phyloP scores from a whole-genome alignment of 352 stramenopile species.

The Globisporangium echinulatum region DNA sequence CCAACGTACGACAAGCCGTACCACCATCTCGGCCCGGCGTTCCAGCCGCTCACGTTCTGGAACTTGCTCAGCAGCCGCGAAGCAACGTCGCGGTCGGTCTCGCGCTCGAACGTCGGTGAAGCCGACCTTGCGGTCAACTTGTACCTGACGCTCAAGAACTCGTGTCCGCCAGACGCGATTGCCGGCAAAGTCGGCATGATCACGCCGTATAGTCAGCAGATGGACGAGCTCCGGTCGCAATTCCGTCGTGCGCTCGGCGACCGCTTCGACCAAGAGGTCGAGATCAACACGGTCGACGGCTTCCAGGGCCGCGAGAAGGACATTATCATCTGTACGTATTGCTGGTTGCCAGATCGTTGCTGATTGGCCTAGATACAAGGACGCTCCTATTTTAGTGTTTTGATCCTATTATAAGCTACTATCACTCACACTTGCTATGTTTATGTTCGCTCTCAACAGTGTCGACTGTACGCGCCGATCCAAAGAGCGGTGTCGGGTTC shows the following conservation, averaged over 20 bases:
- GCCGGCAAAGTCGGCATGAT: conserved; percentile 85
- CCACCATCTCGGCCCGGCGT: conserved; percentile 64
- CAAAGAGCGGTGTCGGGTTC: conserved; percentile 77
- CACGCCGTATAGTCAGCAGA: conserved; percentile 87
- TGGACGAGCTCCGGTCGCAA: conserved; percentile 68
- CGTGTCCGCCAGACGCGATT: conserved; percentile 68
- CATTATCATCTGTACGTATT: conserved; percentile 83
- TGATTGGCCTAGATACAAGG: too few species aligned
- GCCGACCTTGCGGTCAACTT: conserved; percentile 82
- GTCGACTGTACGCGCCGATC: conserved; percentile 81
- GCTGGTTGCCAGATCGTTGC: not conserved
- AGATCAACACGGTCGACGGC: conserved; percentile 91
- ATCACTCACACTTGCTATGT: too few species aligned
- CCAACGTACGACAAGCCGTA: conserved; percentile 68
- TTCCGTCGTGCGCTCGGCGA: conserved; percentile 61
- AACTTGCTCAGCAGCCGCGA: conserved; percentile 78
- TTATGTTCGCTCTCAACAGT: conserved; percentile 31
- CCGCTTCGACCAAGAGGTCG: conserved; percentile 72
- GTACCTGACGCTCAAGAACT: conserved; percentile 83
- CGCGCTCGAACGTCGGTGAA: conserved; percentile 73
- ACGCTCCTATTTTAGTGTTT: too few species aligned
- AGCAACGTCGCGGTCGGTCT: conserved; percentile 64
- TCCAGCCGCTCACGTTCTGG: conserved; percentile 82
- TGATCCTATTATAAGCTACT: too few species aligned
- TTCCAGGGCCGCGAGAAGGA: conserved; percentile 91